These are phyloP conservation scores for Perkinsus olseni DNA, from an alignment of 169 alveolate genomes.

Conservation along the genomic window DNA sequence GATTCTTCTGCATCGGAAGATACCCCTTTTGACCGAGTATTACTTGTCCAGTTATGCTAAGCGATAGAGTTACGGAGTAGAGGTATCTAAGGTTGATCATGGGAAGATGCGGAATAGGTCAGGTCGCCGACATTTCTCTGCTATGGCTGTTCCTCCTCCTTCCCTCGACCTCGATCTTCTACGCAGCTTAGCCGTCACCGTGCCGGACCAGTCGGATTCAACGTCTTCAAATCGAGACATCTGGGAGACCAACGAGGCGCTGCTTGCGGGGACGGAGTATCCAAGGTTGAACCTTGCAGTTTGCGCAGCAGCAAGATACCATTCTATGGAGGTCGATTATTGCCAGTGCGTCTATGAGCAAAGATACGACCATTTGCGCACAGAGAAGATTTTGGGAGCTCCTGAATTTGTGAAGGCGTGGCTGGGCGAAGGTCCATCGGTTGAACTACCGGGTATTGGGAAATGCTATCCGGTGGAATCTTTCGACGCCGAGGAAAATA, in stretches of 20 bases:
- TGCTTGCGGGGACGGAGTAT: background rate
- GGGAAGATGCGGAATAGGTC: background rate
- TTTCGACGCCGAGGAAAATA: background rate
- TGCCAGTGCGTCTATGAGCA: background rate
- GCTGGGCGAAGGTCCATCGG: background rate
- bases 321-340: background rate
- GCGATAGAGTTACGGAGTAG: background rate
- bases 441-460: background rate
- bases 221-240: background rate
- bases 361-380: background rate
- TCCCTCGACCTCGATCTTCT: background rate
- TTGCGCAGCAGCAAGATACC: background rate
- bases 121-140: background rate
- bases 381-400: background rate
- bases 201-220: background rate
- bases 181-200: background rate
- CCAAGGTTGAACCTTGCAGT: background rate
- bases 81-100: background rate
- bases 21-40: no score
- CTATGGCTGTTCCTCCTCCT: background rate
- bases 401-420: background rate
- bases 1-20: no score
- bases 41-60: no score
- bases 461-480: background rate
- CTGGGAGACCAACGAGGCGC: background rate